Evolutionary conservation across 352 stramenopile species (phyloP), one percentile per base, ranked within the genome.

Genomic region (Phytophthora citricola): DNA sequence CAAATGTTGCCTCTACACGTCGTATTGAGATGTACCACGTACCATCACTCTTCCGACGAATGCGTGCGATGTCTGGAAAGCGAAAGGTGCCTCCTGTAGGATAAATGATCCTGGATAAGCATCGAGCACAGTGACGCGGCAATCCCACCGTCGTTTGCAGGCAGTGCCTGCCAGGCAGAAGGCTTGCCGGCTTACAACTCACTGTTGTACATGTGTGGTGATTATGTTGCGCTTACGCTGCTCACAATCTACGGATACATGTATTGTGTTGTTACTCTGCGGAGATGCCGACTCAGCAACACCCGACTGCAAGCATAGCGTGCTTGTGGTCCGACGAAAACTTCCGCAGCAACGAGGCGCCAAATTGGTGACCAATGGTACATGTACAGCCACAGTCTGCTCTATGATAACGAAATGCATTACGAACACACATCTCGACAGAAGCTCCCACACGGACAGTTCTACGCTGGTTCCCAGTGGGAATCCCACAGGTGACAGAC

Each of bases 401-500:
- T 20, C 17, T 20, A 20, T 20, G 17, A 20, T 20, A 20, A 20
- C 17, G 17, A 20, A 20, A 20, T 20, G 17, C 17, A 27, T 38
- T 29, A 41, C 17, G 22, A 48, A 32, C 11, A 11, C 27, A 11
- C 4, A 31, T 31, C 27, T 31, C 3, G 14, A 4, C 10, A 17
- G 17, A 20, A 8, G 45, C 12, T 34, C 29, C 41, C 40, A 26
- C 22, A 20, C 20, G 17, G 47, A 32, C 15, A 15, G 24, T 63
- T 63, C 44, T 34, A 22, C 11, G 22, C 32, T 20, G n/a, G 7
- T 63, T 58, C 51, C 36, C 7, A 39, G 22, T 11, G 50, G 50
- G 17, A 20, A 20, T 20, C 17, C 50, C 50, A 11, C 22, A 20
- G 17, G 17, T 46, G 20, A 40, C 17, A 40, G 15, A 22, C 0